Base-by-base conservation (phyloP, 2,329 filamentous ascomycete species). In the Colletotrichum sp. region DNA sequence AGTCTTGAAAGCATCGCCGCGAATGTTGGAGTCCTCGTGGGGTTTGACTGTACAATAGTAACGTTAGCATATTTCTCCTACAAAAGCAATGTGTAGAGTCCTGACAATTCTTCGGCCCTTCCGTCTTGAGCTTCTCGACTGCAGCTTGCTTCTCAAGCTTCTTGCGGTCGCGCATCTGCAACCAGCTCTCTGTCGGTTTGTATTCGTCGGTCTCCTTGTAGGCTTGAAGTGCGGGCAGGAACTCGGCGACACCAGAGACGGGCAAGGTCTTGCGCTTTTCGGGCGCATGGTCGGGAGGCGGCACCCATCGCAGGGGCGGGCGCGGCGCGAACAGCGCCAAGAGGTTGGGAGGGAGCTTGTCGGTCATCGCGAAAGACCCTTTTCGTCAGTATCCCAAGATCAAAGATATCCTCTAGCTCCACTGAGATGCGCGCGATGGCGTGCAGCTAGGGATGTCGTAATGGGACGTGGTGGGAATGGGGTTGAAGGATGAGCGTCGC, bases 281-380 rank as follows among this genome's bases (percentile, higher is more conserved):
- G 13, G 96, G 94, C 77, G 96, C 92, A 83, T 94, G 90, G 85
- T 98, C 96, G 80, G 91, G 89, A 8, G 96, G 95, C 76, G 94
- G 94, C 76, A 98, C 92, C 90, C 95, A 98, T 85, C 96, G 94
- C 83, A 98, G 88, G 75, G 96, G 94, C 80, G 97, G 97, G 76
- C 97, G 95, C 83, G 97, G 95, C 86, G 96, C 95, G 88, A 99
- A 99, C 79, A 98, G 95, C 86, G 95, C 94, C 81, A 98, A 91
- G 75, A 98, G 91, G 83, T 98, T 96, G 71, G 94, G 95, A 74
- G 97, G 96, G 24, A 99, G 94, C 87, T 97, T 97, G 90, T 98
- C 96, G 66, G 97, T 98, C 97, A 98, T 99, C 77, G 80, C 88
- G 80, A 70, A 77, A 61, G 55, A 60, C 60, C 48, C 32, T 64